Evolutionary conservation across 768 basidiomycete species (phyloP).

Genomic region (Auriscalpium orientale): DNA sequence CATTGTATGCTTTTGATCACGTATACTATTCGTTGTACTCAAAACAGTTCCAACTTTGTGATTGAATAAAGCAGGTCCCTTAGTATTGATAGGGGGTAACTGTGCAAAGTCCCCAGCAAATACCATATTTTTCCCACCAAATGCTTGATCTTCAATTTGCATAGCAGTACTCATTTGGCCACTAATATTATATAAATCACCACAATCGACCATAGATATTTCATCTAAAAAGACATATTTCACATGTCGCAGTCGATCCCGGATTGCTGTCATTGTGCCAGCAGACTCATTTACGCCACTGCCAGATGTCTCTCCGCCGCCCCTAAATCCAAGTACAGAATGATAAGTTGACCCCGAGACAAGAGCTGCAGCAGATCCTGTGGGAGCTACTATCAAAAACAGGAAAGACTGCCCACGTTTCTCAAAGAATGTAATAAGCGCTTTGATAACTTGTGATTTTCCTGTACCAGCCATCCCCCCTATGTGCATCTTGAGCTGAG

Average conservation of each 20-base stretch:
- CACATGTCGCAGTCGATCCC: conserved; percentile 17
- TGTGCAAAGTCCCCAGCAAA: conserved; percentile 43
- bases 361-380: conserved; percentile 11
- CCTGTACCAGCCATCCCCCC: conserved; percentile 20
- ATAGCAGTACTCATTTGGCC: conserved; percentile 15
- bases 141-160: conserved; percentile 17
- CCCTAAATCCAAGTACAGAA: conserved; percentile 5
- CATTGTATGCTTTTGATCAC: conserved; percentile 4
- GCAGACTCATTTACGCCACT: background rate
- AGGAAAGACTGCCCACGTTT: background rate
- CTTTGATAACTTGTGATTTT: conserved; percentile 16
- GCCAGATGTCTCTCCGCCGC: background rate
- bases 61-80: conserved; percentile 17
- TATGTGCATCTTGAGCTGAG: conserved; percentile 17
- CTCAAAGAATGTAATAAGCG: conserved; percentile 10
- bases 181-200: conserved; percentile 21
- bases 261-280: background rate
- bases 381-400: conserved; percentile 14
- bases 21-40: background rate
- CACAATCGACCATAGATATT: conserved; percentile 33
- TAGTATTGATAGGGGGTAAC: conserved; percentile 24
- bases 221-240: conserved; percentile 38
- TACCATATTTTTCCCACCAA: conserved; percentile 36
- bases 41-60: background rate
- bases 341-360: conserved; percentile 19